Evolutionary conservation across 208 protist species (phyloP).

Genomic region (Tritrichomonas foetus): DNA sequence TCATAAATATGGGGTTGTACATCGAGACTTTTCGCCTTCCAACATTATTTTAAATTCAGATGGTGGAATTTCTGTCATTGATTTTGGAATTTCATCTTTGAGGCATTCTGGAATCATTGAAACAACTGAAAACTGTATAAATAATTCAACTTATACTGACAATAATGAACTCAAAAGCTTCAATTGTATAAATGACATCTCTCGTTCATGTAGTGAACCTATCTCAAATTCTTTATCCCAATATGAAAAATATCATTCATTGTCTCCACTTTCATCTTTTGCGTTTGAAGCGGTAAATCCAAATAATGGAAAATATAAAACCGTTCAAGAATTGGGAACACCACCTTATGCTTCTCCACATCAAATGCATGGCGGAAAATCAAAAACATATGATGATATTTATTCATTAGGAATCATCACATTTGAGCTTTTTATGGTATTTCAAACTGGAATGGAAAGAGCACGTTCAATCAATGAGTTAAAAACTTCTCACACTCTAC

Average conservation of each 20-base stretch:
- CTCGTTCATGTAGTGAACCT: no score
- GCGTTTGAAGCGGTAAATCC: not conserved
- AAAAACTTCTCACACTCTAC: not conserved
- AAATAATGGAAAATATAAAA: no score
- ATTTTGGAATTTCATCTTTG: constrained; percentile 26
- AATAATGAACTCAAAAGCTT: no score
- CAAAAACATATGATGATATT: not conserved
- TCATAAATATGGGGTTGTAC: not conserved
- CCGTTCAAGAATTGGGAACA: not conserved
- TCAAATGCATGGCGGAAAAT: not conserved
- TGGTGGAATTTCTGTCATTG: not conserved
- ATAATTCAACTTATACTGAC: no score
- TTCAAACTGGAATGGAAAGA: not conserved
- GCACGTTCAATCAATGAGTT: not conserved
- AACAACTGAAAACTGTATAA: no score
- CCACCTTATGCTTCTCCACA: not conserved
- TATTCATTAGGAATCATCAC: not conserved
- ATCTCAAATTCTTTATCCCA: not conserved
- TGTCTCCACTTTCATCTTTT: not conserved
- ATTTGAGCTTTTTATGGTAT: not conserved
- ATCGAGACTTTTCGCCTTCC: not conserved
- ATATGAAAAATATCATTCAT: not conserved
- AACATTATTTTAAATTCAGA: not conserved
- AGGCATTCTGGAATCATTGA: no score
- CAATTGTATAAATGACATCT: no score